Base-by-base conservation (phyloP, 2,329 filamentous ascomycete genomes). In the Diaporthe amygdali region DNA sequence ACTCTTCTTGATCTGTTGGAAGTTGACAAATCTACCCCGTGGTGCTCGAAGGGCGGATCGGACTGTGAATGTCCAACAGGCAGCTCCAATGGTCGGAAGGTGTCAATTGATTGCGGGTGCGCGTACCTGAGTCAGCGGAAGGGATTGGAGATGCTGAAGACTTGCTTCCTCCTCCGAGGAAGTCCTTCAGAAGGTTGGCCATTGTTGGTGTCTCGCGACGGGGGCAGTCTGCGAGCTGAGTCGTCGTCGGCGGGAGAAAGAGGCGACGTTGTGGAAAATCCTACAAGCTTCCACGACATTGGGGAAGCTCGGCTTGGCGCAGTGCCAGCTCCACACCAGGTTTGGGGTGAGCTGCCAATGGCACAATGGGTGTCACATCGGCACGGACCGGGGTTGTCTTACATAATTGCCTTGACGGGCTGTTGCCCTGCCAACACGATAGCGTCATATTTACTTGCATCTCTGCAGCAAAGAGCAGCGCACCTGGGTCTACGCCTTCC, bases 101-200 rank as follows among this genome's bases (percentile, higher is more conserved):
- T 27, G 49, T 63, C 44, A 73, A 69, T 71, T 68, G 61, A 22
- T 22, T 20, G 37, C 7, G 30, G 41, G 15, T 14, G 68, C 71
- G 83, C 88, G 78, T 85, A 94, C 92, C 92, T 76, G 91, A 87
- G 82, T 94, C 91, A 72, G 82, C 86, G 74, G 83, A 82, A 52
- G 86, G 82, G 66, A 84, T 81, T 46, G 85, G 82, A 75, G 85
- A 86, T 74, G 84, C 84, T 56, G 84, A 82, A 74, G 90, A 85
- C 85, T 93, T 91, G 79, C 86, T 86, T 30, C 71, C 69, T 79
- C 89, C 91, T 78, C 92, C 92, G 77, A 95, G 89, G 78, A 94
- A 82, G 79, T 89, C 90, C 82, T 93, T 93, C 76, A 93, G 79
- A 75, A 92, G 82, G 77, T 87, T 84, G 76, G 87, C 87, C 88